phyloP scores from a whole-genome alignment of 805 yeast species.

The Allodekkera sacchari region DNA sequence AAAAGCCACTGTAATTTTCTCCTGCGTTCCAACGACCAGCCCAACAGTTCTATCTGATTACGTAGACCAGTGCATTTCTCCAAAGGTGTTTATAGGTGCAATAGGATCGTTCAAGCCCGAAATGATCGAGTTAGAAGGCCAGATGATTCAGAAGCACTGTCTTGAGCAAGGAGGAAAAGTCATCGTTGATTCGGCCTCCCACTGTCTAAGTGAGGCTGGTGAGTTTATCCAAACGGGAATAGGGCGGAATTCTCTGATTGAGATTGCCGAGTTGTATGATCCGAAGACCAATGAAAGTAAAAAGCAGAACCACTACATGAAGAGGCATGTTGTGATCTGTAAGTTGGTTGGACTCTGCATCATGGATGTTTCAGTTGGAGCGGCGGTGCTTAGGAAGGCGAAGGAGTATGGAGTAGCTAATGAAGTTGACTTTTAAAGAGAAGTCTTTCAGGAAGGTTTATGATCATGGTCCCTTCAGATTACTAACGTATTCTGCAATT shows the following conservation, averaged over 20 bases:
- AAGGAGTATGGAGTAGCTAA: slow-evolving; percentile 21
- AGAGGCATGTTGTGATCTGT: slow-evolving; percentile 31
- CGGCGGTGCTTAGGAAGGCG: slow-evolving; percentile 28
- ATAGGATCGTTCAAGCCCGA: slow-evolving; percentile 65
- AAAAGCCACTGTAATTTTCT: slow-evolving; percentile 42
- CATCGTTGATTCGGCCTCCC: slow-evolving; percentile 53
- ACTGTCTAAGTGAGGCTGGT: slow-evolving; percentile 54
- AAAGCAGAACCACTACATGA: slow-evolving; percentile 10
- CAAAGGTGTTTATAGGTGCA: slow-evolving; percentile 38
- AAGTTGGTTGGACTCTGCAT: slow-evolving; percentile 58
- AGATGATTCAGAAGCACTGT: slow-evolving; percentile 27
- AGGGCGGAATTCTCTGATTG: slow-evolving; percentile 31
- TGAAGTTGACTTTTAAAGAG: slow-evolving; percentile 18
- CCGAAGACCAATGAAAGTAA: slow-evolving; percentile 4
- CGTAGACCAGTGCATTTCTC: slow-evolving; percentile 16
- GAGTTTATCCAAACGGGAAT: slow-evolving; percentile 45
- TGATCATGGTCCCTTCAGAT: too few relatives aligned
- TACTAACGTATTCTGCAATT: too few relatives aligned
- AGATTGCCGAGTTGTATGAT: slow-evolving; percentile 33
- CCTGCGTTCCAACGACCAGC: slow-evolving; percentile 50
- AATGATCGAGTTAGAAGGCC: slow-evolving; percentile 53
- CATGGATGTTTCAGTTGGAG: slow-evolving; percentile 54
- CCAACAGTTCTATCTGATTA: slow-evolving; percentile 32
- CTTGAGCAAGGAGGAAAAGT: slow-evolving; percentile 31
- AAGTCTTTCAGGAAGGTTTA: too few relatives aligned